phyloP scores from a whole-genome alignment of 345 rosid species.

The Lumnitzera littorea region DNA sequence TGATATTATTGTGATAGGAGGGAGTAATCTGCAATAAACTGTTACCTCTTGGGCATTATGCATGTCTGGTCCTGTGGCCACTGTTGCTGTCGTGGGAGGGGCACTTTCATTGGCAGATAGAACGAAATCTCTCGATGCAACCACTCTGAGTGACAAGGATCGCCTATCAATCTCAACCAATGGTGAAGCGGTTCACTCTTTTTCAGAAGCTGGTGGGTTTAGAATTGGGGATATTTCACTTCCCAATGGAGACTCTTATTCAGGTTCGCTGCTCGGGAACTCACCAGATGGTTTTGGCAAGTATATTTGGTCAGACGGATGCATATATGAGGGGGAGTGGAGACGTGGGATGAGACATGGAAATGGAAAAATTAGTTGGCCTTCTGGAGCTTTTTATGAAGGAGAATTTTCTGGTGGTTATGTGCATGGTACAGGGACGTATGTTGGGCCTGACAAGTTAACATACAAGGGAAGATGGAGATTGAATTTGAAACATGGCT shows the following conservation, averaged over 20 bases:
- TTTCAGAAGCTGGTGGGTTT: conserved; percentile 53
- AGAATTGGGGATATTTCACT: conserved; percentile 55
- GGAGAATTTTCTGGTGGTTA: conserved; percentile 94
- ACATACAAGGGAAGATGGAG: conserved; percentile 88
- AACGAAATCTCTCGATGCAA: conserved; percentile 60
- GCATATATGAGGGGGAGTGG: conserved; percentile 84
- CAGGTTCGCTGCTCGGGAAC: conserved; percentile 70
- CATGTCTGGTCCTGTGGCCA: conserved; percentile 83
- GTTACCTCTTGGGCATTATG: conserved; percentile 49
- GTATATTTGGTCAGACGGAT: conserved; percentile 77
- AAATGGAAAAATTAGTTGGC: conserved; percentile 64
- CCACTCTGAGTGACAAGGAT: conserved; percentile 29
- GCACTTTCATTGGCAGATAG: conserved; percentile 53
- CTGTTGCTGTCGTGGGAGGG: conserved; percentile 35
- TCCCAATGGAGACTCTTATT: conserved; percentile 63
- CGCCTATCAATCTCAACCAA: conserved; percentile 26
- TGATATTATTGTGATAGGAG: not conserved
- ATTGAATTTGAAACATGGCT: conserved; percentile 85
- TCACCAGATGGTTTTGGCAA: conserved; percentile 80
- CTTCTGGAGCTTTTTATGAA: conserved; percentile 66
- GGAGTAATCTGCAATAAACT: conserved; percentile 14
- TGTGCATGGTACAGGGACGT: conserved; percentile 74
- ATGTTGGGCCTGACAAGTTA: conserved; percentile 35
- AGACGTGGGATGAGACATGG: conserved; percentile 88
- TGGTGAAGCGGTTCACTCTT: conserved; percentile 42